phyloP scores from a whole-genome alignment of 1,284 basidiomycete genomes.

The Rhodotorula sp. region DNA sequence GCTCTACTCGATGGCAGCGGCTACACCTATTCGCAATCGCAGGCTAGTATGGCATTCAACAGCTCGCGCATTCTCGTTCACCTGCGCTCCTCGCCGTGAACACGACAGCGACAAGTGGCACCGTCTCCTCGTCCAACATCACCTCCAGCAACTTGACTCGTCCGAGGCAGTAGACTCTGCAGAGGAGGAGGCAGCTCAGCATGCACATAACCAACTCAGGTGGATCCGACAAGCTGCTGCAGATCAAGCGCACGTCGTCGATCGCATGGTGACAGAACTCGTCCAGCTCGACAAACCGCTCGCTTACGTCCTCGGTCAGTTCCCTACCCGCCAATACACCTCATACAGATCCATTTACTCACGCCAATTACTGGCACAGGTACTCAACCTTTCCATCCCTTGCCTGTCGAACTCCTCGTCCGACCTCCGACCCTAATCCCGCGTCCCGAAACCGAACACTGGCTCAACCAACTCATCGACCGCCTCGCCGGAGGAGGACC shows the following conservation, averaged over 20 bases:
- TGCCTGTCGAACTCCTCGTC: conserved; percentile 60
- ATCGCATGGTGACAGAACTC: conserved; percentile 29
- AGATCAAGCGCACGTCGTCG: conserved; percentile 2
- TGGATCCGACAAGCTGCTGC: conserved; percentile 22
- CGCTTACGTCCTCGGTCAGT: conserved; percentile 83
- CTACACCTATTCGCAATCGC: background rate
- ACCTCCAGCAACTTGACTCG: background rate
- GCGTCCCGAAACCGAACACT: conserved; percentile 86
- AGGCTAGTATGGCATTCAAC: no score
- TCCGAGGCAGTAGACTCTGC: background rate
- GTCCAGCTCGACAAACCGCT: conserved; percentile 67
- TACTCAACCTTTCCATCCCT: conserved; percentile 79
- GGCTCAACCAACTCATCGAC: conserved; percentile 52
- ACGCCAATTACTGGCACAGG: conserved; percentile 55
- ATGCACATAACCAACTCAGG: conserved; percentile 14
- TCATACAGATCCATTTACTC: background rate
- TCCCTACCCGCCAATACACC: background rate
- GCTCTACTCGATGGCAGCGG: no score
- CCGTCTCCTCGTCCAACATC: background rate
- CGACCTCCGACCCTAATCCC: conserved; percentile 82
- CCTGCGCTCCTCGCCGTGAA: background rate
- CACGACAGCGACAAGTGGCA: background rate
- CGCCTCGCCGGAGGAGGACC: background rate
- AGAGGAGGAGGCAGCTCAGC: background rate
- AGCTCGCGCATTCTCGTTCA: no score